Conservation (phyloP, 805 yeast species). For the Blastobotrys attinorum region DNA sequence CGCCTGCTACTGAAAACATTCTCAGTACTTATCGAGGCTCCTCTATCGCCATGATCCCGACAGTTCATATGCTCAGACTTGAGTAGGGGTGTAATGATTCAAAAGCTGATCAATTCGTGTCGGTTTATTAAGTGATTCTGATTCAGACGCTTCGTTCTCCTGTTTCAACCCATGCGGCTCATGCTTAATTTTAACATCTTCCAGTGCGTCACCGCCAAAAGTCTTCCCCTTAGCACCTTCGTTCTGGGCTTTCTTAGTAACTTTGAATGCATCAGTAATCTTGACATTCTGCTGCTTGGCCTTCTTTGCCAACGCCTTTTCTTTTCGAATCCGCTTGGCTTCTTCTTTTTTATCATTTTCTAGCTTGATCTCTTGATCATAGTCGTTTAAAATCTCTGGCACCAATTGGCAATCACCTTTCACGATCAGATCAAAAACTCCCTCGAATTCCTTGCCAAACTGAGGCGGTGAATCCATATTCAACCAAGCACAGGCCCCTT, state of each 20-base stretch:
- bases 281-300: not conserved
- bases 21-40: not conserved
- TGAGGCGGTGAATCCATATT: slow-evolving; percentile 37
- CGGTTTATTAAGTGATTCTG: not conserved
- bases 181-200: too few species aligned
- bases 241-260: not conserved
- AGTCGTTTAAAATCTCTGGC: slow-evolving; percentile 31
- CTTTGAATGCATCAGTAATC: slow-evolving; percentile 8
- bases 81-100: too few species aligned
- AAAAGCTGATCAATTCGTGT: not conserved
- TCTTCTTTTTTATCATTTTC: slow-evolving; percentile 18
- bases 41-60: not conserved
- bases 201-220: too few species aligned
- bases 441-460: slow-evolving; percentile 41
- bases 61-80: too few species aligned
- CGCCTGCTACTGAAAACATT: not conserved
- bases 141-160: too few species aligned
- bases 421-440: slow-evolving; percentile 48
- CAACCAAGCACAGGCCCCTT: slow-evolving; percentile 56
- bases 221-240: too few species aligned
- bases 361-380: slow-evolving; percentile 19
- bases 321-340: slow-evolving; percentile 14
- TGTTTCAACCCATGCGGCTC: too few species aligned
- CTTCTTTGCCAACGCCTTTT: slow-evolving; percentile 3
- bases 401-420: slow-evolving; percentile 60